Percentiles rank a stretch among this genome's conserved stretches.
Evolutionary conservation across 352 stramenopile species (phyloP).

Genomic region (Phytophthora fragariaefolia): DNA sequence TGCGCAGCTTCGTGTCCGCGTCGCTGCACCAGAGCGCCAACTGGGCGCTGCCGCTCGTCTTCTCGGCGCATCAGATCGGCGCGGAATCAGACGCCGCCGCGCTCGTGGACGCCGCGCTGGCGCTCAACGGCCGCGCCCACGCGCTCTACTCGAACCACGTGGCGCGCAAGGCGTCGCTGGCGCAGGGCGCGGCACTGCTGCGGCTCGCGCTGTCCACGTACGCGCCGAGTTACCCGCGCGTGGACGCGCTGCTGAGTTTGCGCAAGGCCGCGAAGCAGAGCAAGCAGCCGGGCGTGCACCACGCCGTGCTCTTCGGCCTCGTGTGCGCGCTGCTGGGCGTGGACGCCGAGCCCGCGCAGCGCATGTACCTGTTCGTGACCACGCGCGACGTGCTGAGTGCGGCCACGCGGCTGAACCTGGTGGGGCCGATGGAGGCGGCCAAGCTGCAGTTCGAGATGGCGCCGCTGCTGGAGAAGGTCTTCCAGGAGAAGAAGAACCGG

Average conservation of each 20-base stretch:
- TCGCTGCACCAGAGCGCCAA: constrained; percentile 80
- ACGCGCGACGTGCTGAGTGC: constrained; percentile 80
- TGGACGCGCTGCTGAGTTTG: constrained; percentile 50
- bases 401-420: constrained; percentile 80
- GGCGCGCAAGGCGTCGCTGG: constrained; percentile 75
- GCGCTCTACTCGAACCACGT: constrained; percentile 85
- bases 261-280: constrained; percentile 57
- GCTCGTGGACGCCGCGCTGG: constrained; percentile 53
- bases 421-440: constrained; percentile 75
- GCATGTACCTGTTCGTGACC: constrained; percentile 83
- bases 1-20: constrained; percentile 62
- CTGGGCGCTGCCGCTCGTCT: constrained; percentile 77
- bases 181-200: constrained; percentile 73
- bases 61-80: constrained; percentile 48
- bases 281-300: constrained; percentile 64
- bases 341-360: constrained; percentile 53
- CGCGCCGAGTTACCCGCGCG: constrained; percentile 28
- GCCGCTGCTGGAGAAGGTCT: constrained; percentile 59
- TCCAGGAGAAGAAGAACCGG: constrained; percentile 71
- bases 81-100: constrained; percentile 1
- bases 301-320: constrained; percentile 72
- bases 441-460: constrained; percentile 68
- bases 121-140: constrained; percentile 54
- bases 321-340: constrained; percentile 67
- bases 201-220: constrained; percentile 73